Percentiles rank a stretch among this genome's conserved stretches.
phyloP scores from a whole-genome alignment of 306 rosid species.

The Quercus rubra region DNA sequence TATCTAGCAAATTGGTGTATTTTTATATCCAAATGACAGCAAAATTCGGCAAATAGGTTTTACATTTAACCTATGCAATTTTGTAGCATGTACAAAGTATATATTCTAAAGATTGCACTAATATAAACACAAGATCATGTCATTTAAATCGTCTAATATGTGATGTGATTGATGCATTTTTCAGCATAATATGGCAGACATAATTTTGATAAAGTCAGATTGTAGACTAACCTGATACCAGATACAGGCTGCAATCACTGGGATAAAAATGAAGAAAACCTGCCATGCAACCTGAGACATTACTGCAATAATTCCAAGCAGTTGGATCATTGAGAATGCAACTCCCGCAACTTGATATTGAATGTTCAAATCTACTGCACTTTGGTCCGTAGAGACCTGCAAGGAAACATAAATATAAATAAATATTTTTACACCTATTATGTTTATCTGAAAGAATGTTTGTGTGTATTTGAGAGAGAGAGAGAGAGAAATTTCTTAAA shows the following conservation, averaged over 20 bases:
- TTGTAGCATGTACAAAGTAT: too few relatives aligned
- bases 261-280: slow-evolving; percentile 74
- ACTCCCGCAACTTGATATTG: slow-evolving; percentile 41
- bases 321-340: slow-evolving; percentile 55
- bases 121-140: not conserved
- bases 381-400: slow-evolving; percentile 83
- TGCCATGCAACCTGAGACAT: slow-evolving; percentile 90
- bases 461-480: not conserved
- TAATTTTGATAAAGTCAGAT: slow-evolving; percentile 3
- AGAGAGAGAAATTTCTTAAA: not conserved
- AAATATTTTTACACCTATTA: not conserved
- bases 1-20: not conserved
- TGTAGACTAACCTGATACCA: slow-evolving; percentile 62
- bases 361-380: slow-evolving; percentile 52
- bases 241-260: slow-evolving; percentile 53
- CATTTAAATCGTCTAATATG: not conserved
- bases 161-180: not conserved
- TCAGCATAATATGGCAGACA: not conserved
- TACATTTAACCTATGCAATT: too few relatives aligned
- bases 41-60: not conserved
- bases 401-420: not conserved
- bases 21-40: not conserved
- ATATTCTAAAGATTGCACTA: too few relatives aligned
- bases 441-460: not conserved
- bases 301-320: slow-evolving; percentile 69